Conservation (phyloP, 164 flowering plant genomes). For the Hamamelis virginiana region DNA sequence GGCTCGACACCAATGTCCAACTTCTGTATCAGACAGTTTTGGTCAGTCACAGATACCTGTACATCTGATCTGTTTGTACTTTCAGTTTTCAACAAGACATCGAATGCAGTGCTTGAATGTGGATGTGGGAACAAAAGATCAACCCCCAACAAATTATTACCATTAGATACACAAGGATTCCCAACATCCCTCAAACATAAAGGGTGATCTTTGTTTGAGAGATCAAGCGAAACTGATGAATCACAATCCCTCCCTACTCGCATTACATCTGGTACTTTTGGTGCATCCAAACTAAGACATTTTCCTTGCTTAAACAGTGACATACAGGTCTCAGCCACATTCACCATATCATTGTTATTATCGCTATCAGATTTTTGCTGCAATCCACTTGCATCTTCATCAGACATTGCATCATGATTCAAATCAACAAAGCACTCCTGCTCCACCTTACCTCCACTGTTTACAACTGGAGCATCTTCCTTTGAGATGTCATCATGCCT, state of each 20-base stretch:
- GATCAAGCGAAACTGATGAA: slow-evolving; percentile 1
- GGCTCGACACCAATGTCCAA: slow-evolving; percentile 39
- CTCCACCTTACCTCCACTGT: slow-evolving; percentile 18
- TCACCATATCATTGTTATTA: slow-evolving; percentile 9
- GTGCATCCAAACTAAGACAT: slow-evolving; percentile 8
- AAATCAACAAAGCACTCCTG: slow-evolving; percentile 28
- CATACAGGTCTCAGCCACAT: slow-evolving; percentile 7
- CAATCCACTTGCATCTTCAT: slow-evolving; percentile 22
- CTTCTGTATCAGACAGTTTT: slow-evolving; percentile 8
- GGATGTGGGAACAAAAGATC: slow-evolving; percentile 18
- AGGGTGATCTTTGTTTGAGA: slow-evolving; percentile 5
- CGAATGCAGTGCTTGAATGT: slow-evolving; percentile 14
- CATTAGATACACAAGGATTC: slow-evolving; percentile 5
- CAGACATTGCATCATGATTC: slow-evolving; percentile 27
- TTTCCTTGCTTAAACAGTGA: slow-evolving; percentile 18
- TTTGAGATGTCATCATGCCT: slow-evolving; percentile 9
- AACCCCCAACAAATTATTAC: slow-evolving; percentile 39
- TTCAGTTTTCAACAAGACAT: slow-evolving; percentile 17
- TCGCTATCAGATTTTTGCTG: slow-evolving; percentile 5
- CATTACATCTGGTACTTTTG: slow-evolving; percentile 11
- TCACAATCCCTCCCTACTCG: slow-evolving; percentile 12
- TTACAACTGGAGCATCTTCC: slow-evolving; percentile 10
- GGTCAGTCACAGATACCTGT: slow-evolving; percentile 10
- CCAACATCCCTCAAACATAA: slow-evolving; percentile 18
- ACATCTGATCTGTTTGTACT: slow-evolving; percentile 1